Evolutionary conservation across 345 rosid genomes (phyloP).

Genomic region (Hevea brasiliensis): DNA sequence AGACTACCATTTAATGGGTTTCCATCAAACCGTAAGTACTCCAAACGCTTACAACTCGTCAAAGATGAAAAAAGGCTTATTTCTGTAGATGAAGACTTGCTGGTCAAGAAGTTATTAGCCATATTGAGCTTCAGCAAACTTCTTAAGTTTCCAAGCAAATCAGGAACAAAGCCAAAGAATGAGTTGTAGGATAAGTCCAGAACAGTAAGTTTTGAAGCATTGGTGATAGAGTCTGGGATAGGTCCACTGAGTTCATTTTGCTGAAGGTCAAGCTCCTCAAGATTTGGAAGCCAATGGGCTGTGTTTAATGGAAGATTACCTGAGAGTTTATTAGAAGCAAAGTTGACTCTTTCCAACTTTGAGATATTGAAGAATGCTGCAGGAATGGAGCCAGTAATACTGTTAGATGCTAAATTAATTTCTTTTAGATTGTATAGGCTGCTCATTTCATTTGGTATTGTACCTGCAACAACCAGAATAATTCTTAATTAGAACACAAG

Average conservation of each 20-base stretch:
- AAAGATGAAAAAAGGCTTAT: conserved; percentile 9
- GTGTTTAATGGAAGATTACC: conserved; percentile 14
- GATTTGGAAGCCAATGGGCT: conserved; percentile 19
- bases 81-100: conserved; percentile 2
- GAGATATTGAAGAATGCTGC: conserved; percentile 13
- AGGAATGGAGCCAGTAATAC: not conserved
- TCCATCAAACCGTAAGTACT: not conserved
- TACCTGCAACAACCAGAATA: not conserved
- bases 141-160: conserved; percentile 8
- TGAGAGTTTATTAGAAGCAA: not conserved
- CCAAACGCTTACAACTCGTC: conserved; percentile 4
- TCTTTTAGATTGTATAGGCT: not conserved
- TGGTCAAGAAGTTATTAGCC: not conserved
- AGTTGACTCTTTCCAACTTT: not conserved
- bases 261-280: not conserved
- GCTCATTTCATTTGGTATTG: not conserved
- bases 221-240: conserved; percentile 18
- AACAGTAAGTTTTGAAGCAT: conserved; percentile 19
- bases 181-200: conserved; percentile 12
- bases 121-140: not conserved
- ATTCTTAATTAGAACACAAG: no score
- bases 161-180: conserved; percentile 24
- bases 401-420: not conserved
- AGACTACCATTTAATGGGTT: not conserved
- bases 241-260: conserved; percentile 16